These are phyloP conservation scores for Alternaria sp. DNA, from an alignment of 2,329 filamentous ascomycete genomes.

Conservation along the genomic window DNA sequence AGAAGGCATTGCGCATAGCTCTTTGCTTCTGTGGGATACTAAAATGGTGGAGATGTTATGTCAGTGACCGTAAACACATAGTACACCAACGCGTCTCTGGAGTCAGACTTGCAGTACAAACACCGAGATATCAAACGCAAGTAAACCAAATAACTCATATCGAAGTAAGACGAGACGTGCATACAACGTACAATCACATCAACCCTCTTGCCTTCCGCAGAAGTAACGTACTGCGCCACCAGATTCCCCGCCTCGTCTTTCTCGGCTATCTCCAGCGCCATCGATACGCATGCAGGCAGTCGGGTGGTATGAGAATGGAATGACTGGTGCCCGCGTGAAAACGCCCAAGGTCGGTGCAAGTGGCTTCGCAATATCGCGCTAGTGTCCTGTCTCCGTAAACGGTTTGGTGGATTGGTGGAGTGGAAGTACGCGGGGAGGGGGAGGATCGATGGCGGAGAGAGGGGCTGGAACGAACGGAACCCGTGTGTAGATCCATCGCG, in stretches of 20 bases:
- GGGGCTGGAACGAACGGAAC: not conserved
- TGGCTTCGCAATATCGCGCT: not conserved
- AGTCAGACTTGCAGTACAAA: not conserved
- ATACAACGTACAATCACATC: conserved; percentile 53
- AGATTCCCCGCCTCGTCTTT: conserved; percentile 59
- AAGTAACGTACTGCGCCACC: conserved; percentile 57
- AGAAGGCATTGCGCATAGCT: conserved; percentile 53
- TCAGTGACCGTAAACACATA: not conserved
- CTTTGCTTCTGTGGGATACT: conserved; percentile 11
- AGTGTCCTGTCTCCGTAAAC: not conserved
- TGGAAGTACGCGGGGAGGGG: not conserved
- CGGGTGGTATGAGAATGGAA: not conserved
- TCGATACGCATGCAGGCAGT: not conserved
- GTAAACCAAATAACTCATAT: not conserved
- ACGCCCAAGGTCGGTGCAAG: not conserved
- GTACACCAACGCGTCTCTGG: not conserved
- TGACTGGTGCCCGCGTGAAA: not conserved
- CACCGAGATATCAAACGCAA: not conserved
- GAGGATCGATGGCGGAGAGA: not conserved
- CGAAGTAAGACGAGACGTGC: not conserved
- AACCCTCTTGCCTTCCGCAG: conserved; percentile 41
- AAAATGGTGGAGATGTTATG: not conserved
- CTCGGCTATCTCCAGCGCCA: conserved; percentile 41
- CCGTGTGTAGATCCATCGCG: not conserved
- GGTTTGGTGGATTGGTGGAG: not conserved